Evolutionary conservation across 2,329 filamentous ascomycete species (phyloP).

Genomic region (Sarocladium kiliense): DNA sequence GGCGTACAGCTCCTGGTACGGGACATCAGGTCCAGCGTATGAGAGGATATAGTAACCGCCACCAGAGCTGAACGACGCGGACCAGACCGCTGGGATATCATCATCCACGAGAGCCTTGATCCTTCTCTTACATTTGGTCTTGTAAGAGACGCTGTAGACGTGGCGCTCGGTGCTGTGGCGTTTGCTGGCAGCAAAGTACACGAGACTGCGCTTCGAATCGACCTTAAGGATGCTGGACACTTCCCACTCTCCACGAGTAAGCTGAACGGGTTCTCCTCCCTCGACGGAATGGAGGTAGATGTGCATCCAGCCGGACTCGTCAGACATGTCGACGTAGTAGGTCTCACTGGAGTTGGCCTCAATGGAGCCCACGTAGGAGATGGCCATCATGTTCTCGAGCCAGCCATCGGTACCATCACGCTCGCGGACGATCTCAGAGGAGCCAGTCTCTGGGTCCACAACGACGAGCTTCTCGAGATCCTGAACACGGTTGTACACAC

Average conservation of each 20-base stretch:
- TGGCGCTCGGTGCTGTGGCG: constrained; percentile 63
- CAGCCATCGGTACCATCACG: constrained; percentile 56
- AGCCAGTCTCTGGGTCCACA: constrained; percentile 45
- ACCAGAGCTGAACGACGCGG: constrained; percentile 58
- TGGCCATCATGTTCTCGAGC: constrained; percentile 55
- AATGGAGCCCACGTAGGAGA: constrained; percentile 47
- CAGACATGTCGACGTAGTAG: constrained; percentile 64
- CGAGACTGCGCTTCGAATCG: constrained; percentile 46
- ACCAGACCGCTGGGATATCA: constrained; percentile 51
- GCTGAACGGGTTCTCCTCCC: constrained; percentile 46
- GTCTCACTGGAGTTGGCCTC: constrained; percentile 26
- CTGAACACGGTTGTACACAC: constrained; percentile 64
- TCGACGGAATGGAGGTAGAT: constrained; percentile 58
- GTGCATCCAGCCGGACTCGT: constrained; percentile 65
- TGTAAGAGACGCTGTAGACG: constrained; percentile 60
- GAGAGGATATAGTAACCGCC: constrained; percentile 61
- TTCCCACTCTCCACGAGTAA: constrained; percentile 65
- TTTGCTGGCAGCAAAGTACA: constrained; percentile 63
- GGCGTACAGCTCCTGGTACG: constrained; percentile 63
- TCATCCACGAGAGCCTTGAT: constrained; percentile 59
- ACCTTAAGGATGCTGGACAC: constrained; percentile 55
- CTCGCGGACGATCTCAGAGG: constrained; percentile 45
- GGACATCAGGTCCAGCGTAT: constrained; percentile 62
- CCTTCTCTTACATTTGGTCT: constrained; percentile 41
- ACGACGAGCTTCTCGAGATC: constrained; percentile 58